Evolutionary conservation across 192 early-diverging fungal species (phyloP), one percentile per base, ranked within the genome.

Genomic region (Entomortierella beljakovae): DNA sequence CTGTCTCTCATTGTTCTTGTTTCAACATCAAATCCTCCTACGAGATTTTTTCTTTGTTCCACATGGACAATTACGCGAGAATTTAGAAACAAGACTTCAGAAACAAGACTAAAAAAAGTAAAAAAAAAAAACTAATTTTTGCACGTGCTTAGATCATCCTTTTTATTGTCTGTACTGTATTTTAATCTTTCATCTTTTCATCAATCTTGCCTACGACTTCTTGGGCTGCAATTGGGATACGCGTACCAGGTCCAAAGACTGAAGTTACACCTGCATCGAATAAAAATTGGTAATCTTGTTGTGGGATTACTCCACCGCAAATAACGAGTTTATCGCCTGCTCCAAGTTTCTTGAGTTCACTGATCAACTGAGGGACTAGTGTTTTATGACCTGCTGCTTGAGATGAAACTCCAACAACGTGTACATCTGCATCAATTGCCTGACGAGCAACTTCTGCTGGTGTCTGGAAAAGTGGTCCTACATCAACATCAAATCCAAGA

Each of bases 311-410:
- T 29, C 95, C 95, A 51, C 95, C 95, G 20, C 86, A 90, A 54
- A 96, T 89, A 2, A 96, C 88, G 13, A 94, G 33, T 62, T 91
- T 93, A 63, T 94, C 90, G 0, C 64, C 75, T 11, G 90, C 91
- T 37, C 94, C 93, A 31, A 94, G 82, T 65, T 90, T 92, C 69
- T 88, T 83, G 57, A 96, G 85, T 82, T 95, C 93, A 3, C 79
- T 83, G 55, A 96, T 85, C 58, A 96, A 81, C 60, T 91, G 86
- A 15, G 95, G 95, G 10, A 96, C 90, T 34, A 96, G 82, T 10
- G 94, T 94, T 79, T 94, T 94, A 84, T 96, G 95, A 4, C 94
- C 95, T 63, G 94, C 94, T 8, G 95, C 95, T 64, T 94, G 91
- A 55, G 95, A 96, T 22, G 93, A 94, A 0, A 93, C 88, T 20